Percentiles rank a stretch among this genome's conserved stretches.
Conservation (phyloP, 768 basidiomycete species). For the Leccinum longicurvipes region DNA sequence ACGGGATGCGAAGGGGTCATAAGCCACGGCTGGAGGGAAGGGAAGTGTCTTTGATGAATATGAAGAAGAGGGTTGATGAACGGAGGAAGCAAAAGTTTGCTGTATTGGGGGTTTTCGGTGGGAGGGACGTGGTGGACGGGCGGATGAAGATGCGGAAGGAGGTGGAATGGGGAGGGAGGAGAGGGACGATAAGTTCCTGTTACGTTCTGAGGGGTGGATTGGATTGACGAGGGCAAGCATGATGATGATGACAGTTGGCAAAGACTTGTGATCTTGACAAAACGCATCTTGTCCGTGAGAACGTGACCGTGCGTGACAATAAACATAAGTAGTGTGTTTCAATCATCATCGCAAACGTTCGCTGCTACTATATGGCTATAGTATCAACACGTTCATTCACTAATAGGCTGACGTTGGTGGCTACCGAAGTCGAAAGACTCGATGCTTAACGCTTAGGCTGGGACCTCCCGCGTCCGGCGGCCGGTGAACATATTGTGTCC, state of each 20-base stretch:
- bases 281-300: slow-evolving; percentile 20
- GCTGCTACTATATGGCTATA: too few relatives aligned
- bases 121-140: slow-evolving; percentile 19
- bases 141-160: slow-evolving; percentile 14
- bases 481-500: too few relatives aligned
- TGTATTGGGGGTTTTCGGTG: slow-evolving; percentile 30
- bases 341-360: too few relatives aligned
- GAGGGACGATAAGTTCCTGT: slow-evolving; percentile 21
- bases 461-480: too few relatives aligned
- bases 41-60: slow-evolving; percentile 18
- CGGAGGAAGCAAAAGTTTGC: slow-evolving; percentile 26
- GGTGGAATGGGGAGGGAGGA: slow-evolving; percentile 4
- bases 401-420: too few relatives aligned
- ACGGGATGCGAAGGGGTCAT: slow-evolving; percentile 16
- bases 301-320: slow-evolving; percentile 20
- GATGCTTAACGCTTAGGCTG: too few relatives aligned
- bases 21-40: slow-evolving; percentile 27
- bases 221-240: slow-evolving; percentile 55
- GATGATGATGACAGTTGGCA: slow-evolving; percentile 12
- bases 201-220: slow-evolving; percentile 29
- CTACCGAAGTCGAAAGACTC: too few relatives aligned
- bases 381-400: too few relatives aligned
- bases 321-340: background rate
- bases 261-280: slow-evolving; percentile 16
- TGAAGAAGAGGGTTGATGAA: slow-evolving; percentile 22